Percentiles rank a stretch among this genome's conserved stretches.
These are phyloP conservation scores for Lipomyces sp. DNA, from an alignment of 805 yeast genomes.

Conservation along the genomic window DNA sequence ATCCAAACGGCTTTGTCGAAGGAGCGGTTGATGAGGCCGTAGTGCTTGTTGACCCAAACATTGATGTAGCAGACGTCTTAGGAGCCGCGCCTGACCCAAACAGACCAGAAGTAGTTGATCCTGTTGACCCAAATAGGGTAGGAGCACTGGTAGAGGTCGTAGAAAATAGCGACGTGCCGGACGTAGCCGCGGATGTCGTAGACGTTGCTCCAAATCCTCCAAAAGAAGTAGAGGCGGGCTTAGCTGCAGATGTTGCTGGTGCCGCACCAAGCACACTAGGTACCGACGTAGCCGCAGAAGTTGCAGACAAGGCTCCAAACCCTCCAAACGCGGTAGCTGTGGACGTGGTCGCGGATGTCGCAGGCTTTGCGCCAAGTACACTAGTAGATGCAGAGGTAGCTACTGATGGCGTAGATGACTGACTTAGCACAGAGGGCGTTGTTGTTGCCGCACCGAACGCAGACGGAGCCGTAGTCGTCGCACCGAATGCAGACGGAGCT, in stretches of 20 bases:
- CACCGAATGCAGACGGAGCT: conserved; percentile 1
- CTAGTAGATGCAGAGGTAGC: background rate
- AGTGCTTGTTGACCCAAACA: conserved; percentile 5
- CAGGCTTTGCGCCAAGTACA: conserved; percentile 1
- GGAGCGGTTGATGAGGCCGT: background rate
- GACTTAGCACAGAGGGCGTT: background rate
- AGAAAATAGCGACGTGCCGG: too few relatives aligned
- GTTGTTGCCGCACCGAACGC: conserved; percentile 2
- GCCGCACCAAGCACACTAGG: conserved; percentile 1
- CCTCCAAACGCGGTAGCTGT: background rate
- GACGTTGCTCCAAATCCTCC: too few relatives aligned
- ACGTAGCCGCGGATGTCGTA: too few relatives aligned
- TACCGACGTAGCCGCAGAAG: too few relatives aligned
- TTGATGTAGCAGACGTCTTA: background rate
- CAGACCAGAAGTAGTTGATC: background rate
- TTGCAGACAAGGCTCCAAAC: too few relatives aligned
- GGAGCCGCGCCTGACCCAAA: background rate
- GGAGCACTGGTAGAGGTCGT: too few relatives aligned
- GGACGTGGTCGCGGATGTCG: background rate
- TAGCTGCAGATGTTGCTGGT: background rate
- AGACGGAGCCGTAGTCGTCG: background rate
- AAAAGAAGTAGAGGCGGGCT: background rate
- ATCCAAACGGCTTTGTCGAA: conserved; percentile 7
- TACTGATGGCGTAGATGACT: background rate
- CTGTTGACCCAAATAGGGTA: too few relatives aligned